These are phyloP conservation scores for Ceratonia siliqua DNA, from an alignment of 306 rosid genomes.

Conservation along the genomic window DNA sequence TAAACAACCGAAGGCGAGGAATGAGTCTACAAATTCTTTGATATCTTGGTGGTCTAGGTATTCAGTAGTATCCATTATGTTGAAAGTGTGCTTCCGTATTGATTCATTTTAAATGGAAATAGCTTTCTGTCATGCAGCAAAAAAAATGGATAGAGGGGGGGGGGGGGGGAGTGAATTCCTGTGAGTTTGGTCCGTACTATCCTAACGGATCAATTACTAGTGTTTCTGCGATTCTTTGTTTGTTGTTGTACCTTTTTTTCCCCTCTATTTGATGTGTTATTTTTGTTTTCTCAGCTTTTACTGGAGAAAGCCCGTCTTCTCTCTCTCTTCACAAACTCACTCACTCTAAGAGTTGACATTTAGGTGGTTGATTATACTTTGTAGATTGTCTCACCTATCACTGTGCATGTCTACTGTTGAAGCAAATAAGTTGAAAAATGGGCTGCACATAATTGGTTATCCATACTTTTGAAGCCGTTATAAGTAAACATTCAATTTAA, in stretches of 20 bases:
- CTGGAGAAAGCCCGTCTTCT: neutral
- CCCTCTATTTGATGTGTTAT: neutral
- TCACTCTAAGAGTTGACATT: neutral
- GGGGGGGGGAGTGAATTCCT: neutral
- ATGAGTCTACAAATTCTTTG: neutral
- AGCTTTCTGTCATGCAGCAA: neutral
- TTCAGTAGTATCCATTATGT: neutral
- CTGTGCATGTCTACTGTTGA: neutral
- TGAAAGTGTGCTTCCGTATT: neutral
- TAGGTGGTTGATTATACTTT: neutral
- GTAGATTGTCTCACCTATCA: neutral
- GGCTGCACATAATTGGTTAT: neutral
- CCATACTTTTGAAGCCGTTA: neutral
- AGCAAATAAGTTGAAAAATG: neutral
- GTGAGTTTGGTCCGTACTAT: neutral
- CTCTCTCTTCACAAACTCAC: neutral
- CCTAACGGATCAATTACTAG: neutral
- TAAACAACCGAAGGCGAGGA: neutral
- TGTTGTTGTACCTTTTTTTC: no score
- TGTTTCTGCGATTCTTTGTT: neutral
- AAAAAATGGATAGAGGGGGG: neutral
- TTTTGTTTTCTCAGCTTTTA: neutral
- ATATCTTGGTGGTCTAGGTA: neutral
- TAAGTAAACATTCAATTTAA: neutral
- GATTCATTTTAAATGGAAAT: slow-evolving; percentile 19